Percentiles rank a stretch among this genome's conserved stretches.
phyloP scores from a whole-genome alignment of 768 basidiomycete genomes.

The Calocybe cyanea region DNA sequence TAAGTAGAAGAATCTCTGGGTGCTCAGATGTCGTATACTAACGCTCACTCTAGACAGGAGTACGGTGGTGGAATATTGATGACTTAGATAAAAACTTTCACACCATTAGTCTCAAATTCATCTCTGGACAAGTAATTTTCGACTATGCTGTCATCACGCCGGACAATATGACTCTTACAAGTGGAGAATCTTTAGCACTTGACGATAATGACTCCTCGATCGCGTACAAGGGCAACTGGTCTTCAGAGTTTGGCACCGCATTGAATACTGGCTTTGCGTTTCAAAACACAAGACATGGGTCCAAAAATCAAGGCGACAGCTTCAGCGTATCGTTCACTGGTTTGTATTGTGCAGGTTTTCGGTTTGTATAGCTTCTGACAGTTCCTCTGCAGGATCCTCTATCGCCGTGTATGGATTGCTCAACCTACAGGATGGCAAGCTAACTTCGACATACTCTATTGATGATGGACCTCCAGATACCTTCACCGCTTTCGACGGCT shows the following conservation, averaged over 20 bases:
- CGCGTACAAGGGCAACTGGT: constrained; percentile 4
- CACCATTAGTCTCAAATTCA: background rate
- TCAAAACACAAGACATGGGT: constrained; percentile 2
- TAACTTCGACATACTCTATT: constrained; percentile 3
- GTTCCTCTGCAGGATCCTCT: background rate
- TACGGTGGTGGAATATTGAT: constrained; percentile 3
- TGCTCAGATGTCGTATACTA: background rate
- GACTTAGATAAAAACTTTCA: background rate
- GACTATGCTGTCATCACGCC: constrained; percentile 8
- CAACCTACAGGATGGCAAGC: constrained; percentile 1
- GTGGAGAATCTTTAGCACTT: background rate
- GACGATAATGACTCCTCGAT: constrained; percentile 8
- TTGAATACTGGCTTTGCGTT: constrained; percentile 1
- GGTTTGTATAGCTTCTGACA: too few relatives aligned
- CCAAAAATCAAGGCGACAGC: constrained; percentile 1
- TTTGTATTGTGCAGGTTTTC: background rate
- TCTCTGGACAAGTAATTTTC: constrained; percentile 1
- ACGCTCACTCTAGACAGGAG: background rate
- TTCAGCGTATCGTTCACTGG: constrained; percentile 4
- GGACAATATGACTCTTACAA: background rate
- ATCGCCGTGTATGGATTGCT: constrained; percentile 7
- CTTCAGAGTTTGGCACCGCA: background rate
- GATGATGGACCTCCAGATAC: background rate
- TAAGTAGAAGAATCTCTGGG: too few relatives aligned
- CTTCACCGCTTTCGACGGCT: background rate